Percentiles rank a stretch among this genome's conserved stretches.
These are phyloP conservation scores for Aspergillus proliferans DNA, from an alignment of 2,329 filamentous ascomycete species.

Conservation along the genomic window DNA sequence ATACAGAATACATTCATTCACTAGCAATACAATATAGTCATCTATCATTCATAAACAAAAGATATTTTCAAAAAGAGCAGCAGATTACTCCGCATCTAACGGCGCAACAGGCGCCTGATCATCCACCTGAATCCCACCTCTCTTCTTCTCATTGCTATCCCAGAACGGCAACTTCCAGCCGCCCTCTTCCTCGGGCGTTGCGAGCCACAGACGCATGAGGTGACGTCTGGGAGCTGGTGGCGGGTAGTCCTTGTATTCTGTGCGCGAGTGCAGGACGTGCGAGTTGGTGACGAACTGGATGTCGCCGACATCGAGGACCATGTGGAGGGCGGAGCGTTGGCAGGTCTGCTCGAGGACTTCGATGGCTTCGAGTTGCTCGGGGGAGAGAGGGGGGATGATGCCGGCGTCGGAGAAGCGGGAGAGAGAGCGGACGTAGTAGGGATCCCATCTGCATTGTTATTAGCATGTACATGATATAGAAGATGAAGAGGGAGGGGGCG, in stretches of 20 bases:
- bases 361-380: conserved; percentile 62
- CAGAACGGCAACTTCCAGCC: conserved; percentile 80
- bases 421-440: conserved; percentile 76
- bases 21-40: neutral
- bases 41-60: neutral
- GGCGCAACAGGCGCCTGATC: conserved; percentile 68
- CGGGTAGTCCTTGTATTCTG: conserved; percentile 67
- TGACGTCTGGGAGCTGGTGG: conserved; percentile 67
- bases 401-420: conserved; percentile 67
- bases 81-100: conserved; percentile 65
- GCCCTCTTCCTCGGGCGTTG: conserved; percentile 72
- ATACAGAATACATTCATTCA: neutral
- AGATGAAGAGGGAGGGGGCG: neutral
- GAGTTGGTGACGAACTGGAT: conserved; percentile 81
- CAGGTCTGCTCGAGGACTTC: conserved; percentile 70
- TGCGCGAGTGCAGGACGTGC: conserved; percentile 75
- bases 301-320: conserved; percentile 79
- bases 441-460: conserved; percentile 60
- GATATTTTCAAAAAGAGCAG: neutral
- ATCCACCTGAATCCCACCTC: conserved; percentile 82
- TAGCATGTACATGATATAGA: neutral
- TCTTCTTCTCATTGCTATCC: conserved; percentile 76
- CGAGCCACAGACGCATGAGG: conserved; percentile 77
- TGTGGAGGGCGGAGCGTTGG: conserved; percentile 67
- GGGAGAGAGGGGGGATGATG: conserved; percentile 64